phyloP scores from a whole-genome alignment of 2,329 filamentous ascomycete genomes.

The Colletotrichum aenigma region DNA sequence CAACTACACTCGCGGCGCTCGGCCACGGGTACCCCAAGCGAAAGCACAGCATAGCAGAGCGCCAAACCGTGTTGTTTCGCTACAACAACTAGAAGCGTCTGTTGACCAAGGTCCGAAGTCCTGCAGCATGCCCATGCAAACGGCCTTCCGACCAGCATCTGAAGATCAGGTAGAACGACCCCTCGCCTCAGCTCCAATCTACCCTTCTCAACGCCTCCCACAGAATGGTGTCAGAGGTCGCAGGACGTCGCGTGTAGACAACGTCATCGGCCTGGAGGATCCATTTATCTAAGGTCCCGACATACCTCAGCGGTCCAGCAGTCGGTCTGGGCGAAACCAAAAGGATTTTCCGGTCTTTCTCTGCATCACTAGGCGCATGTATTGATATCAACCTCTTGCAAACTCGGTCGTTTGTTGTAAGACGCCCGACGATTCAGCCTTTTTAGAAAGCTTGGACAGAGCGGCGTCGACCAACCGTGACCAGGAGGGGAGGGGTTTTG shows the following conservation, averaged over 20 bases:
- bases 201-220: not conserved
- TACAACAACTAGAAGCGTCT: not conserved
- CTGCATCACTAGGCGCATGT: constrained; percentile 17
- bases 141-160: not conserved
- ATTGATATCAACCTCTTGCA: not conserved
- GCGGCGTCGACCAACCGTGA: not conserved
- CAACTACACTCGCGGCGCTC: not conserved
- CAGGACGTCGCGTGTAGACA: not conserved
- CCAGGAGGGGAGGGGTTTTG: not conserved
- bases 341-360: not conserved
- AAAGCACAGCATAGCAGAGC: not conserved
- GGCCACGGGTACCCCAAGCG: not conserved
- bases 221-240: not conserved
- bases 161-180: not conserved
- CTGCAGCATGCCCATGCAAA: not conserved
- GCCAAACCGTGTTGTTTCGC: not conserved
- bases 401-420: not conserved
- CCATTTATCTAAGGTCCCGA: constrained; percentile 7
- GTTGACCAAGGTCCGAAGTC: not conserved
- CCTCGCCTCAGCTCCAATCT: constrained; percentile 8
- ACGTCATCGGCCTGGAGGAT: constrained; percentile 10
- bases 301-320: not conserved
- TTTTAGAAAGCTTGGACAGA: constrained; percentile 14
- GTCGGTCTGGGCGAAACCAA: not conserved
- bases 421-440: not conserved